Base-by-base conservation (phyloP, 2,329 filamentous ascomycete genomes). In the Verticillium nonalfalfae region DNA sequence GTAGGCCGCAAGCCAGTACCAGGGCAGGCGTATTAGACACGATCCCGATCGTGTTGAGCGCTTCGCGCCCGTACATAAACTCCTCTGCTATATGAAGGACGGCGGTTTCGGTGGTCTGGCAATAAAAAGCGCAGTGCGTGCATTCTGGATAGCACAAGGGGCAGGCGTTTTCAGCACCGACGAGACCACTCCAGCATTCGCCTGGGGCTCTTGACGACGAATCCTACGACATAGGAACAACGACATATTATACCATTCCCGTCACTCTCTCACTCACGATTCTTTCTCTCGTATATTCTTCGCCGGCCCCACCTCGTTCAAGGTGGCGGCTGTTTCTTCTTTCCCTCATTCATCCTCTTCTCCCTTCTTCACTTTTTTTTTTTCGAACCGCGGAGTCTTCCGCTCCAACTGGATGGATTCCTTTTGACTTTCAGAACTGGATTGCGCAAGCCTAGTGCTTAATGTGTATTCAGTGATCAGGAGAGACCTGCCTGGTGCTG, bases 1-100 rank as follows among this genome's bases (percentile, higher is more conserved):
- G 76, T 84, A 62, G 77, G 73, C 66, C 79, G 83, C 60, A 86
- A 86, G 71, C 82, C 84, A 33, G 79, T 86, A 50, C 81, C 83
- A 6, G 81, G 81, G 39, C 82, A 84, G 70, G 81, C 82, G 4
- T 58, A 38, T 35, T 61, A 39, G 21, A 61, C n/a, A 13, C 21
- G 18, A 50, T 26, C 10, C 40, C 5, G 3, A 9, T 13, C 21
- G 7, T 7, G 18, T 18, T 26, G 40, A 50, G 40, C 40, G 40
- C 40, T 50, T 5, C 10, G 40, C 40, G 40, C 40, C 40, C 57
- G 60, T 64, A 65, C 60, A 61, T 61, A 61, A 39, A 18, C 9
- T 59, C 59, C 64, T 62, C 56, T 56, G 57, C 57, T 38, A 56
- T 55, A 36, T 58, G 65, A 54, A 61, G 56, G 57, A 67, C 58